Conservation (phyloP, 495 filamentous ascomycete genomes). For the Aspergillus mulundensis region DNA sequence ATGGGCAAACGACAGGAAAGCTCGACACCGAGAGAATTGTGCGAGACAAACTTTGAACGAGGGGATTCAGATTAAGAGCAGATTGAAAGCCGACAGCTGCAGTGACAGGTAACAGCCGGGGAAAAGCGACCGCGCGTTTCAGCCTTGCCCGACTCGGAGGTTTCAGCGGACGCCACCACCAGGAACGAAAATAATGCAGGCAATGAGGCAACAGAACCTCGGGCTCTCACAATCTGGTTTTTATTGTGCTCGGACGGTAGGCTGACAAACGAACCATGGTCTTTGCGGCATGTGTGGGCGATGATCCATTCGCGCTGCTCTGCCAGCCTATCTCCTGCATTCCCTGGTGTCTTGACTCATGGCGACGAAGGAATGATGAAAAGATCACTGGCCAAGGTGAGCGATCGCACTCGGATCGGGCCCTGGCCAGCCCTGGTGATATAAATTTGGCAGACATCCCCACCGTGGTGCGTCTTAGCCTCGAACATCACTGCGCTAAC, state of each 20-base stretch:
- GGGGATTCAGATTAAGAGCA: neutral
- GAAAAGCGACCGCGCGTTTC: slow-evolving; percentile 1
- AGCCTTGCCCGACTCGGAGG: neutral
- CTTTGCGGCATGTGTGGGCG: neutral
- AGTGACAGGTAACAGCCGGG: neutral
- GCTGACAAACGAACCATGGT: neutral
- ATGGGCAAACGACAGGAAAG: neutral
- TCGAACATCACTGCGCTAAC: neutral
- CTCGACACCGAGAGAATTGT: neutral
- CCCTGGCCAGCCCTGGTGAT: neutral
- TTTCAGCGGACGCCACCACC: neutral
- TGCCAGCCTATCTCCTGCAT: neutral
- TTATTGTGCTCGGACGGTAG: neutral
- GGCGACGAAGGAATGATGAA: neutral
- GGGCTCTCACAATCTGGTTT: neutral
- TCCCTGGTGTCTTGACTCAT: neutral
- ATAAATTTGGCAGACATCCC: neutral
- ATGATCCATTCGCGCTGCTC: neutral
- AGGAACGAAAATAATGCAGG: neutral
- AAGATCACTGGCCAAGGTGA: neutral
- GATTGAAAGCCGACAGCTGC: neutral
- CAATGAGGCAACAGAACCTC: neutral
- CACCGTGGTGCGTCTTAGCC: neutral
- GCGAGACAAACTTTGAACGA: neutral
- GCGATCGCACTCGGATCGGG: neutral